Conservation (phyloP, 805 yeast species). For the Hanseniaspora occidentalis region DNA sequence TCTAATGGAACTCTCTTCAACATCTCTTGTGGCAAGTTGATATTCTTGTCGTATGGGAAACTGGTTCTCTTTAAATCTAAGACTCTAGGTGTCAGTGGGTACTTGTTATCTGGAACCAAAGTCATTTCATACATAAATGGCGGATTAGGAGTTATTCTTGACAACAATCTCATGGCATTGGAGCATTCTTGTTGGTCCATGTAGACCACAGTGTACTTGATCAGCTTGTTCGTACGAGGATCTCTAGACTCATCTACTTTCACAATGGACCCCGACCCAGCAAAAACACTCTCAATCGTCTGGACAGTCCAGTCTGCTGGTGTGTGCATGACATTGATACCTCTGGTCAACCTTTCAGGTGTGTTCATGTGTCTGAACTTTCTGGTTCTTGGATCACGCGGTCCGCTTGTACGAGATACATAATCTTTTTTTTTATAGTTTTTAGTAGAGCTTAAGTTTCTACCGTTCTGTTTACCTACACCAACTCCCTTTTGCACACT, state of each 20-base stretch:
- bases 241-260: slow-evolving; percentile 35
- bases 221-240: slow-evolving; percentile 4
- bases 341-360: slow-evolving; percentile 19
- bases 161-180: slow-evolving; percentile 1
- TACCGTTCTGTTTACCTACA: no score
- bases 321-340: slow-evolving; percentile 28
- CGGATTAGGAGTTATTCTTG: slow-evolving; percentile 1
- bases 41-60: slow-evolving; percentile 20
- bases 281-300: slow-evolving; percentile 48
- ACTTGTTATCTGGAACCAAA: slow-evolving; percentile 6
- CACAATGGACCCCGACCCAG: slow-evolving; percentile 61
- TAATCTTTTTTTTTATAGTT: not conserved
- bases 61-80: slow-evolving; percentile 19
- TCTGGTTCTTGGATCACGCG: slow-evolving; percentile 23
- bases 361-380: slow-evolving; percentile 21
- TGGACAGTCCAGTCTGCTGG: slow-evolving; percentile 66
- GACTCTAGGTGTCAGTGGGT: slow-evolving; percentile 4
- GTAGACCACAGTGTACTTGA: slow-evolving; percentile 2
- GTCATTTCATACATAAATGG: slow-evolving; percentile 4
- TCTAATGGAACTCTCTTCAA: slow-evolving; percentile 23
- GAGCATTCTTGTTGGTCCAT: slow-evolving; percentile 3
- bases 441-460: no score
- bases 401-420: not conserved
- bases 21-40: slow-evolving; percentile 25
- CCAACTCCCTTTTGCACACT: not conserved